Evolutionary conservation across 768 basidiomycete genomes (phyloP).

Genomic region (Saitozyma sp.): DNA sequence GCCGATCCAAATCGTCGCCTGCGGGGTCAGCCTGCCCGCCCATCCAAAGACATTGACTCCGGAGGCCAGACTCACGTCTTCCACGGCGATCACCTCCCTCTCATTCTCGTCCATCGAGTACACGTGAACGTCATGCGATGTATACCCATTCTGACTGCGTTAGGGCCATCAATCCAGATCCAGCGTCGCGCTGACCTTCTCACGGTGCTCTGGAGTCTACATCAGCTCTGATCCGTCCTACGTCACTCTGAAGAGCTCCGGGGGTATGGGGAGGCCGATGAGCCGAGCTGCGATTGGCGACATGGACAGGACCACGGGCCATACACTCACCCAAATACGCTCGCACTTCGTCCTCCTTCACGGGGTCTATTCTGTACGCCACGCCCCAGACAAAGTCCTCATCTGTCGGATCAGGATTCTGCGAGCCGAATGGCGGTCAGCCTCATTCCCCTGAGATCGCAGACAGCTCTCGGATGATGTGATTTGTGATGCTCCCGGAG

Average conservation of each 20-base stretch:
- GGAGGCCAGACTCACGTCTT: slow-evolving; percentile 22
- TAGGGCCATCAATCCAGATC: neutral
- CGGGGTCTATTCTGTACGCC: slow-evolving; percentile 82
- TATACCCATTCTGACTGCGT: slow-evolving; percentile 76
- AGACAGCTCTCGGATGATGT: neutral
- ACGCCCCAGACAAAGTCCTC: slow-evolving; percentile 83
- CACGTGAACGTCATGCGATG: slow-evolving; percentile 73
- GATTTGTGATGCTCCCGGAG: too few relatives aligned
- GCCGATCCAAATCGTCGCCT: slow-evolving; percentile 74
- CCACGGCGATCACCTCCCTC: slow-evolving; percentile 57
- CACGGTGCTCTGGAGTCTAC: slow-evolving; percentile 68
- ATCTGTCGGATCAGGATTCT: slow-evolving; percentile 53
- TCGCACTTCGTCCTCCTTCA: slow-evolving; percentile 70
- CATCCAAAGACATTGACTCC: neutral
- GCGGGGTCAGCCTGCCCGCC: neutral
- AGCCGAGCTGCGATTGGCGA: too few relatives aligned
- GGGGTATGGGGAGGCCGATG: too few relatives aligned
- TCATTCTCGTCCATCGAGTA: slow-evolving; percentile 64
- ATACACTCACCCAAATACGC: slow-evolving; percentile 70
- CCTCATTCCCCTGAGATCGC: neutral
- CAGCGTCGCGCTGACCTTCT: slow-evolving; percentile 62
- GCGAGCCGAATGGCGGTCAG: neutral
- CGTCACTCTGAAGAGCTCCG: too few relatives aligned
- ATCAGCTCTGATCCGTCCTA: slow-evolving; percentile 11
- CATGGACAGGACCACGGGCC: too few relatives aligned